Base-by-base conservation (phyloP, 352 stramenopile genomes). In the Thalassiosira delicatula region DNA sequence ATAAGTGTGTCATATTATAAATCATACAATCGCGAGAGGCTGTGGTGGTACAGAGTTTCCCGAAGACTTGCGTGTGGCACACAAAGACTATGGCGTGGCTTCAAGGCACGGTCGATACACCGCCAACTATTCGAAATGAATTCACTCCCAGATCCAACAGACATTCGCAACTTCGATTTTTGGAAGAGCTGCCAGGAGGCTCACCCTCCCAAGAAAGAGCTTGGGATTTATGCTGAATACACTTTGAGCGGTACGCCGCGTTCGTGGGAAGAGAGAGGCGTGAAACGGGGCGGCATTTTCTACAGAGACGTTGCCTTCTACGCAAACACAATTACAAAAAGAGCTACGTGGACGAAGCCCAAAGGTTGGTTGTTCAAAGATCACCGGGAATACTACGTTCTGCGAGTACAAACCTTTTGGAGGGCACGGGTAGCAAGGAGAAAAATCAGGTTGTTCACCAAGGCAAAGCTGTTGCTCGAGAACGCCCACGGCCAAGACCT, bases 221-320 rank as follows among this genome's bases (percentile, higher is more conserved):
- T 87, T 9, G 77, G 82, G n/a, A 68, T 92, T 25, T 90, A 75
- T 70, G 86, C 88, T 8, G 84, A 92, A 63, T 92, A 89, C 46
- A 81, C 79, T 25, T 56, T 91, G 5, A 65, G 60, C 12, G 84
- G 84, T 21, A 72, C 59, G 27, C 81, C 81, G 23, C 12, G n/a
- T 29, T 73, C 70, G 33, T 88, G 81, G 76, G 63, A 85, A 57
- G 30, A 72, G 44, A 74, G 59, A 37, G n/a, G 30, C 9, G 54
- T 75, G 9, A 83, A 83, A 27, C 35, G 71, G 56, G 32, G 63
- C 44, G 74, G 60, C 2, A n/a, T n/a, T n/a, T 80, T 70, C 35
- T 86, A 72, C 54, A 21, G 81, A 44, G 87, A 92, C 49, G 78
- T 88, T n/a, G 67, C 69, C n/a, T 92, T 85, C 46, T 92, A 92